Evolutionary conservation across 2,329 filamentous ascomycete genomes (phyloP).

Genomic region (Cercospora zeae-maydis): DNA sequence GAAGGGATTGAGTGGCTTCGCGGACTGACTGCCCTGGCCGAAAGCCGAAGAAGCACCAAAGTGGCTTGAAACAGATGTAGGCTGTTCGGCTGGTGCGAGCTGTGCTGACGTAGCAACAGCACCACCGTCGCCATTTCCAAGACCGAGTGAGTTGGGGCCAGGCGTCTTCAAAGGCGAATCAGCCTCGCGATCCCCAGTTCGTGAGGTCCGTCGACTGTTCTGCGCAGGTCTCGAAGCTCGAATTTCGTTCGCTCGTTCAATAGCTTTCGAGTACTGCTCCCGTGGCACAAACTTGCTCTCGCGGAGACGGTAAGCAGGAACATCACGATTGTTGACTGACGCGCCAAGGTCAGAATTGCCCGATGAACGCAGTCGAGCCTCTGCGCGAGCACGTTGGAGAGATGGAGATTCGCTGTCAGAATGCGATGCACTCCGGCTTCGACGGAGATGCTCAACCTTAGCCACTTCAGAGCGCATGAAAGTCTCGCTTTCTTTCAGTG

Average conservation of each 20-base stretch:
- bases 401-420: constrained; percentile 34
- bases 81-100: neutral
- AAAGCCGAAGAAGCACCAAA: constrained; percentile 3
- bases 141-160: neutral
- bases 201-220: constrained; percentile 24
- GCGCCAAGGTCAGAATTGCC: constrained; percentile 12
- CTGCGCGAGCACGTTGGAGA: constrained; percentile 31
- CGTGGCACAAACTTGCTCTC: constrained; percentile 39
- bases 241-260: constrained; percentile 34
- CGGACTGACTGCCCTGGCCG: neutral
- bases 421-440: constrained; percentile 25
- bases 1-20: constrained; percentile 14
- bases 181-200: constrained; percentile 1
- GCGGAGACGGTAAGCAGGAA: constrained; percentile 37
- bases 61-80: neutral
- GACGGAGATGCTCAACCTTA: constrained; percentile 24
- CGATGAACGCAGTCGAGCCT: constrained; percentile 32
- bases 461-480: constrained; percentile 20
- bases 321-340: constrained; percentile 18
- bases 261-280: constrained; percentile 35
- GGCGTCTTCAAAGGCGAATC: neutral
- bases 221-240: constrained; percentile 20
- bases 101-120: neutral
- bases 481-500: constrained; percentile 23
- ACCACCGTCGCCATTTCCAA: neutral